Conservation (phyloP, 2,329 filamentous ascomycete genomes). For the Grosmannia huntii region DNA sequence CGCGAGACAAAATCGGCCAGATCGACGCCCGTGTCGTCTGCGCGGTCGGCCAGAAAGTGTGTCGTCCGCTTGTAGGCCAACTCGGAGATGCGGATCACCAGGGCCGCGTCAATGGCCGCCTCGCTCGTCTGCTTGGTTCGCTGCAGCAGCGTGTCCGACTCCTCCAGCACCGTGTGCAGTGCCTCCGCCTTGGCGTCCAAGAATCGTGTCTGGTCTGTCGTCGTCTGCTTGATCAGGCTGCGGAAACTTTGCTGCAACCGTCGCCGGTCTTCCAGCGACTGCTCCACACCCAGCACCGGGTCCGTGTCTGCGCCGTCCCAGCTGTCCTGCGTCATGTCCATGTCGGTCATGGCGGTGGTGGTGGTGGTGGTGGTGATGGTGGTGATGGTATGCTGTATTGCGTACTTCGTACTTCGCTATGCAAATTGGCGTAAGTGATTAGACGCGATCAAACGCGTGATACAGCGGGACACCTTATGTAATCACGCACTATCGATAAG, state of each 20-base stretch:
- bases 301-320: slow-evolving; percentile 12
- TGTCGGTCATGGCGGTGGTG: slow-evolving; percentile 11
- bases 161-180: slow-evolving; percentile 51
- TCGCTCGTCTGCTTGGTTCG: slow-evolving; percentile 79
- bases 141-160: slow-evolving; percentile 51
- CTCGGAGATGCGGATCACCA: slow-evolving; percentile 71
- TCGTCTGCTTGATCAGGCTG: slow-evolving; percentile 35
- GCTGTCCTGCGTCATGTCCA: slow-evolving; percentile 11
- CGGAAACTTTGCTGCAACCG: slow-evolving; percentile 34
- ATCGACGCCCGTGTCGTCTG: slow-evolving; percentile 63
- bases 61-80: slow-evolving; percentile 67
- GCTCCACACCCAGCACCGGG: slow-evolving; percentile 67
- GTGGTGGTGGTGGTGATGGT: background rate
- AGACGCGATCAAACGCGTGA: too few species aligned
- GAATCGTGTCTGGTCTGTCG: slow-evolving; percentile 54
- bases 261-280: slow-evolving; percentile 61
- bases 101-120: slow-evolving; percentile 78
- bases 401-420: too few species aligned
- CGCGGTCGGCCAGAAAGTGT: slow-evolving; percentile 55
- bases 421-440: too few species aligned
- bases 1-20: slow-evolving; percentile 87
- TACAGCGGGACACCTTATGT: too few species aligned
- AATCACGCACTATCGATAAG: too few species aligned
- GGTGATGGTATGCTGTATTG: too few species aligned
- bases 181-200: slow-evolving; percentile 52